phyloP scores from a whole-genome alignment of 202 grass and related monocot species.

The Brachypodium distachyon region DNA sequence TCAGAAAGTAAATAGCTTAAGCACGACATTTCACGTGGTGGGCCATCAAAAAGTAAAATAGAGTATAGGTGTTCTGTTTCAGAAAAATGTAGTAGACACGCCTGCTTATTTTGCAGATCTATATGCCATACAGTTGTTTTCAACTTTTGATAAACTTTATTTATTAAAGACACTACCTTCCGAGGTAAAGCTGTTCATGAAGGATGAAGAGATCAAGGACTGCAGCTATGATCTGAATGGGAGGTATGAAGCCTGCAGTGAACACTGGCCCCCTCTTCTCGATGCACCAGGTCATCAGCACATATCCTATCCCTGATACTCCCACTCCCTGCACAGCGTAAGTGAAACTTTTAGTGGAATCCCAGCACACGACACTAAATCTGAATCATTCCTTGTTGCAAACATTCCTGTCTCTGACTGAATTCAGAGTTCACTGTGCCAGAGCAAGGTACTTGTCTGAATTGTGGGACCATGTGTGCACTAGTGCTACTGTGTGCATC shows the following conservation, averaged over 20 bases:
- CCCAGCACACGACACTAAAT: neutral
- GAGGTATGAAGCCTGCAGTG: slow-evolving; percentile 50
- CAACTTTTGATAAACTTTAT: neutral
- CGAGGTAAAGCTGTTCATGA: slow-evolving; percentile 46
- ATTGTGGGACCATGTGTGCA: neutral
- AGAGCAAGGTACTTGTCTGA: neutral
- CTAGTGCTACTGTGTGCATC: neutral
- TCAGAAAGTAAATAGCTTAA: neutral
- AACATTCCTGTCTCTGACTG: neutral
- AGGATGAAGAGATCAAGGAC: slow-evolving; percentile 44
- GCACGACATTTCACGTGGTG: neutral
- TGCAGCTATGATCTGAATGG: slow-evolving; percentile 41
- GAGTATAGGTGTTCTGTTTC: neutral
- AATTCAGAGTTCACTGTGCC: neutral
- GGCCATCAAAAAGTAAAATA: neutral
- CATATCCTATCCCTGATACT: slow-evolving; percentile 42
- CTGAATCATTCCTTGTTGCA: neutral
- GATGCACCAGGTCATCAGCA: slow-evolving; percentile 57
- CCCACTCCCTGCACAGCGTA: slow-evolving; percentile 28
- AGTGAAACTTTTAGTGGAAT: neutral
- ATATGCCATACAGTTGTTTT: neutral
- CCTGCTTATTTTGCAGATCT: neutral
- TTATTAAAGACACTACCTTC: slow-evolving; percentile 31
- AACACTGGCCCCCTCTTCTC: slow-evolving; percentile 53
- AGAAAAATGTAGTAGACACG: neutral